Conservation (phyloP, 495 filamentous ascomycete genomes). For the Glutinoglossum americanum region DNA sequence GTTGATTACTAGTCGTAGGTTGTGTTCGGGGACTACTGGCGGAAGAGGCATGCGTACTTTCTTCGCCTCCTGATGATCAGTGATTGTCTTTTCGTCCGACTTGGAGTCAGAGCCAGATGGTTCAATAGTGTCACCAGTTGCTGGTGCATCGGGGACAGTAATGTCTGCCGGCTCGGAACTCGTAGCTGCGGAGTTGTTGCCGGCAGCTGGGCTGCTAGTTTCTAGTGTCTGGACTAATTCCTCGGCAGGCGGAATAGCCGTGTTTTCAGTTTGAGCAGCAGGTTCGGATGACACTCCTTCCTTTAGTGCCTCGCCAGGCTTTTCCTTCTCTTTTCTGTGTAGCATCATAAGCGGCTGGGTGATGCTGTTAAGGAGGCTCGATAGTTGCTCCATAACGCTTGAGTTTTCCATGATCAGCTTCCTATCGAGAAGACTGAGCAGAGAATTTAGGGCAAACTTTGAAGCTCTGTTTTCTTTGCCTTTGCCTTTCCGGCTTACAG, state of each 20-base stretch:
- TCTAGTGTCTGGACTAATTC: background rate
- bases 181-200: background rate
- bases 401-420: slow-evolving; percentile 88
- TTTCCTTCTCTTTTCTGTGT: slow-evolving; percentile 66
- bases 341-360: slow-evolving; percentile 69
- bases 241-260: background rate
- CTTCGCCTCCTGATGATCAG: slow-evolving; percentile 25
- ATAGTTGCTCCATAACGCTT: slow-evolving; percentile 81
- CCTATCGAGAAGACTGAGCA: slow-evolving; percentile 73
- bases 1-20: slow-evolving; percentile 80
- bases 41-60: slow-evolving; percentile 52
- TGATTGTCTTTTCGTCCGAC: slow-evolving; percentile 2
- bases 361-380: slow-evolving; percentile 64
- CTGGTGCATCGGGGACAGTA: background rate
- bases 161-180: background rate
- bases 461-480: slow-evolving; percentile 61
- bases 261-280: background rate
- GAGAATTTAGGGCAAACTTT: slow-evolving; percentile 78
- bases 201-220: background rate
- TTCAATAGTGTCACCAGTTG: slow-evolving; percentile 8
- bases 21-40: slow-evolving; percentile 72
- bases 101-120: slow-evolving; percentile 9
- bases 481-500: slow-evolving; percentile 64
- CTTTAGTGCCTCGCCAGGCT: slow-evolving; percentile 21
- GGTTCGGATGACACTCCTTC: slow-evolving; percentile 16